Evolutionary conservation across 768 basidiomycete genomes (phyloP), one percentile per base, ranked within the genome.

Genomic region (Termitomyces heimii): DNA sequence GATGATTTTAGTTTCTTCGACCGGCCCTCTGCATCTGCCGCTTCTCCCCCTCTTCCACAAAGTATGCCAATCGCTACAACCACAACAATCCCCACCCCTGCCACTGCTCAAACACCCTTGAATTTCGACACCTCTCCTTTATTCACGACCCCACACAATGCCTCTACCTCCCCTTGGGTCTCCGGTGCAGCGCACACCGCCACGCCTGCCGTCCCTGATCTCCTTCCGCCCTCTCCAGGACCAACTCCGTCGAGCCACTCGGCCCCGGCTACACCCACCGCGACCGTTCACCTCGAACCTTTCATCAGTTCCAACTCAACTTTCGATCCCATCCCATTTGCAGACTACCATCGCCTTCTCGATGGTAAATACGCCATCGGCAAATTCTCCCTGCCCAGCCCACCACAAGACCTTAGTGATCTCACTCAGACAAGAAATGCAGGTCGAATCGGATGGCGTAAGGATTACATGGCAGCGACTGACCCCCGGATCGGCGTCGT

Each of bases 1-100:
- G 92, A 92, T 55, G 92, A 94, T 68, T 94, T 94, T 68, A 87
- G 82, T 67, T 94, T 91, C 70, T 94, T 93, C 66, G 90, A 94
- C 65, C 77, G 76, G 26, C 84, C 83, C 0, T 73, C 79, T 50
- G 54, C 59, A 16, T 44, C 54, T 32, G 42, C 61, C 6, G 20
- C 6, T 31, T 10, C 29, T 24, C 54, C 22, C 18, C 42, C 20
- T 35, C 52, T 52, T 9, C n/a, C 35, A 4, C 44, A 28, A 29
- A 29, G 34, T 14, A 31, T 52, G 22, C 31, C 34, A 20, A 52
- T 45, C 10, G 18, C 52, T 26, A 35, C 40, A 50, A 18, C 20
- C 26, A 34, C 55, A 42, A 34, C 26, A 16, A 18, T 48, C 3
- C 64, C 75, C 43, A 70, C 71, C 26, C 70, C 74, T 16, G 60